These are phyloP conservation scores for Komagataea norvegica DNA, from an alignment of 1,139 yeast genomes.

Conservation along the genomic window DNA sequence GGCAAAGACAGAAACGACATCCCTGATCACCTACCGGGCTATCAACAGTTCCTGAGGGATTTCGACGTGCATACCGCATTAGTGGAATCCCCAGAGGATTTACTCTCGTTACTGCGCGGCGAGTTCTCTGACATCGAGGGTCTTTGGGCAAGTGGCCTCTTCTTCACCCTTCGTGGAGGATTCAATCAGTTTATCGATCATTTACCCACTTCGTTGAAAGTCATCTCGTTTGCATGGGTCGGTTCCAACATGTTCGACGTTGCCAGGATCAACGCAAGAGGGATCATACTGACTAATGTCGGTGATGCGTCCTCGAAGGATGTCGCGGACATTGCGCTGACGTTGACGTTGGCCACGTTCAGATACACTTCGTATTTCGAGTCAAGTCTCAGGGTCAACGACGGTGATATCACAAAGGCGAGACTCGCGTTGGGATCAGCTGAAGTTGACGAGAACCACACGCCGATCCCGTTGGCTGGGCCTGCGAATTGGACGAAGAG, in stretches of 20 bases:
- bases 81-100: conserved; percentile 21
- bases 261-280: conserved; percentile 27
- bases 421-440: conserved; percentile 33
- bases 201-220: conserved; percentile 49
- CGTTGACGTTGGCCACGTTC: conserved; percentile 55
- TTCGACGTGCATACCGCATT: conserved; percentile 16
- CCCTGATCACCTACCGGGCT: conserved; percentile 25
- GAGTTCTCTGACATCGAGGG: conserved; percentile 40
- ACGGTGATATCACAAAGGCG: conserved; percentile 27
- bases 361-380: conserved; percentile 55
- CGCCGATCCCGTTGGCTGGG: conserved; percentile 12
- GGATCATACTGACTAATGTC: conserved; percentile 18
- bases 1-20: conserved; percentile 14
- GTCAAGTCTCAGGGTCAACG: conserved; percentile 32
- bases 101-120: conserved; percentile 21
- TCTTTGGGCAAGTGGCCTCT: conserved; percentile 60
- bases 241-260: conserved; percentile 64
- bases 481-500: conserved; percentile 24
- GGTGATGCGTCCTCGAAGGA: conserved; percentile 23
- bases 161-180: conserved; percentile 52
- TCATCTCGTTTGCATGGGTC: conserved; percentile 63
- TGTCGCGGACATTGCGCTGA: conserved; percentile 62
- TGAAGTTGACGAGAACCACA: conserved; percentile 31
- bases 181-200: conserved; percentile 42
- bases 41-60: conserved; percentile 17